phyloP scores from a whole-genome alignment of 1,139 yeast species.

The Zygosaccharomyces sapae region DNA sequence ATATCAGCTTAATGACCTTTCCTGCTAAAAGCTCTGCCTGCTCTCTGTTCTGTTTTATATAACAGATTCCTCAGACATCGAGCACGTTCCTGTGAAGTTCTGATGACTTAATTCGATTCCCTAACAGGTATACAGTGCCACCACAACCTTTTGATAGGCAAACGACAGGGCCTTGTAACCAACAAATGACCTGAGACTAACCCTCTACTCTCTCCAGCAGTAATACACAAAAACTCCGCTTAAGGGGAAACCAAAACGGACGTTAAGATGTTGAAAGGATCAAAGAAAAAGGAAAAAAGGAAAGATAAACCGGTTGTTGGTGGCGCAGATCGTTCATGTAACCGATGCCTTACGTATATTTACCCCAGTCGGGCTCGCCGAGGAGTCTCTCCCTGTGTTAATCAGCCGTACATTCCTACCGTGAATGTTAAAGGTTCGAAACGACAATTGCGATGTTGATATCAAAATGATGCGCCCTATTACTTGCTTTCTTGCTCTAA shows the following conservation, averaged over 20 bases:
- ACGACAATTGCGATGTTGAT: no score
- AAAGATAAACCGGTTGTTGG: neutral
- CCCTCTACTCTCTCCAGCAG: no score
- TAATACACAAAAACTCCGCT: neutral
- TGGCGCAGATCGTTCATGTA: neutral
- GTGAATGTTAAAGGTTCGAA: no score
- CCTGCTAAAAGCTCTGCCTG: neutral
- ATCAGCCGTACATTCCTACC: neutral
- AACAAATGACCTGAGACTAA: neutral
- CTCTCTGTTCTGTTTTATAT: neutral
- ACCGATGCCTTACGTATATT: neutral
- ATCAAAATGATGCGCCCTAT: no score
- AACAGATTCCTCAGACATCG: neutral
- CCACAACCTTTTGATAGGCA: neutral
- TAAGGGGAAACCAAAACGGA: neutral
- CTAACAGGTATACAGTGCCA: neutral
- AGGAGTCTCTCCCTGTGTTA: neutral
- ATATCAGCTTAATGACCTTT: neutral
- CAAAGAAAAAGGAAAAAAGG: neutral
- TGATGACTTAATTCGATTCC: neutral
- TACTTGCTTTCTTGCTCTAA: conserved; percentile 5
- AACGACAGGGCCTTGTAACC: neutral
- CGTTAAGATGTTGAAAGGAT: no score
- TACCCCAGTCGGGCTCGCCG: neutral
- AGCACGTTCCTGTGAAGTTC: neutral